Conservation (phyloP, 2,329 filamentous ascomycete species). For the Aspergillus tamarii region DNA sequence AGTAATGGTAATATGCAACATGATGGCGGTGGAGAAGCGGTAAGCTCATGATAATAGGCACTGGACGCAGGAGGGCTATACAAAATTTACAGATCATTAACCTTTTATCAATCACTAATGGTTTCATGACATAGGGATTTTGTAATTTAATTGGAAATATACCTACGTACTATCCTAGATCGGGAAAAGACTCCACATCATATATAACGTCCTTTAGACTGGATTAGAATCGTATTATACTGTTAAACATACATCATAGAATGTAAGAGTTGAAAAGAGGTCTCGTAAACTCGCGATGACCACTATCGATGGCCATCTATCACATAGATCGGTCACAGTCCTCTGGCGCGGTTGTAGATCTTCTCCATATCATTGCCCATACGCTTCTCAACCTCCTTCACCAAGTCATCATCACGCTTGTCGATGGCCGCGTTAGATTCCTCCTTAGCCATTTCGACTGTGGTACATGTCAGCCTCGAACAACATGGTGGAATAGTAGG, state of each 20-base stretch:
- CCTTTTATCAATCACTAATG: slow-evolving; percentile 5
- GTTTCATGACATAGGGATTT: background rate
- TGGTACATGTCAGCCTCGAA: background rate
- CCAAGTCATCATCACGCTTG: slow-evolving; percentile 32
- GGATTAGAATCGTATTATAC: background rate
- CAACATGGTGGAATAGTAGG: background rate
- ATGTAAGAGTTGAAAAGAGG: background rate
- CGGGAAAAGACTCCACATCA: background rate
- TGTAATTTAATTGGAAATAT: slow-evolving; percentile 4
- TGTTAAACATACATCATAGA: background rate
- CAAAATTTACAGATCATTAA: background rate
- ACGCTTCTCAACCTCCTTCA: slow-evolving; percentile 30
- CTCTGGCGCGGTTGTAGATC: slow-evolving; percentile 24
- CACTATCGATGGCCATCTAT: background rate
- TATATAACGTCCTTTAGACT: background rate
- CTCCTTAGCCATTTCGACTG: slow-evolving; percentile 39
- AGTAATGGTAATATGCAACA: background rate
- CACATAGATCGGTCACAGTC: background rate
- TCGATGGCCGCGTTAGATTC: slow-evolving; percentile 33
- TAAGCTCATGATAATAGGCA: background rate
- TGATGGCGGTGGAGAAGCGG: background rate
- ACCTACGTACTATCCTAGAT: background rate
- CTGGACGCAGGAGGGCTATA: background rate
- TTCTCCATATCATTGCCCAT: slow-evolving; percentile 38
- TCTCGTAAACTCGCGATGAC: background rate